Evolutionary conservation across 2,329 filamentous ascomycete genomes (phyloP).

Genomic region (Fusarium sarcochroum): DNA sequence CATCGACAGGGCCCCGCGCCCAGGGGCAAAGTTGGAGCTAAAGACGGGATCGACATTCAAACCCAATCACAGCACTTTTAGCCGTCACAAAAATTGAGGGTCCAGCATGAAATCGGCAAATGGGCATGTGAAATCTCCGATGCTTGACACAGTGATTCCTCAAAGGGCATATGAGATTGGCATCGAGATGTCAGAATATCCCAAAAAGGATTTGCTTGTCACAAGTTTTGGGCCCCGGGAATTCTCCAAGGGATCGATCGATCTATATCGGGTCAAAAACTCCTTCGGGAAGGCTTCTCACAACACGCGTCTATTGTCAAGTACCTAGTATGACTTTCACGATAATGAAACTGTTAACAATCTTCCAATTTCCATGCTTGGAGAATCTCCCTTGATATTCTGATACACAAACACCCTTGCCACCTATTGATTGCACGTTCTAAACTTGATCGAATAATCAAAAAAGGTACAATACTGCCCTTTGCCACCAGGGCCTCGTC

Average conservation of each 20-base stretch:
- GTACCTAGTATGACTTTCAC: background rate
- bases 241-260: background rate
- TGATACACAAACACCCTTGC: slow-evolving; percentile 27
- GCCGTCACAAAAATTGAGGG: slow-evolving; percentile 11
- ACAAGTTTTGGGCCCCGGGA: background rate
- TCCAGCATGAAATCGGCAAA: slow-evolving; percentile 12
- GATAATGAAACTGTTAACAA: background rate
- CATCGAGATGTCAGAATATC: slow-evolving; percentile 14
- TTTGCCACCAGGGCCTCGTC: slow-evolving; percentile 19
- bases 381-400: slow-evolving; percentile 10
- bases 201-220: slow-evolving; percentile 1
- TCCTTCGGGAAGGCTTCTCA: background rate
- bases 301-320: background rate
- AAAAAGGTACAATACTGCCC: slow-evolving; percentile 6
- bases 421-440: slow-evolving; percentile 13
- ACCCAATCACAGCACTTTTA: slow-evolving; percentile 12
- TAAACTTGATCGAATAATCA: slow-evolving; percentile 19
- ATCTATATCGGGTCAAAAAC: background rate
- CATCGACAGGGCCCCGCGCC: background rate
- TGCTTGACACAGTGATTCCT: slow-evolving; percentile 15
- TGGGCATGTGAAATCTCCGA: background rate
- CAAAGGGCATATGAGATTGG: slow-evolving; percentile 1
- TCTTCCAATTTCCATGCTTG: background rate
- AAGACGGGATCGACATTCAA: slow-evolving; percentile 3
- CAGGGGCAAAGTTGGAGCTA: slow-evolving; percentile 11